Evolutionary conservation across 2,329 filamentous ascomycete species (phyloP), one percentile per base, ranked within the genome.

Genomic region (Fusarium sp.): DNA sequence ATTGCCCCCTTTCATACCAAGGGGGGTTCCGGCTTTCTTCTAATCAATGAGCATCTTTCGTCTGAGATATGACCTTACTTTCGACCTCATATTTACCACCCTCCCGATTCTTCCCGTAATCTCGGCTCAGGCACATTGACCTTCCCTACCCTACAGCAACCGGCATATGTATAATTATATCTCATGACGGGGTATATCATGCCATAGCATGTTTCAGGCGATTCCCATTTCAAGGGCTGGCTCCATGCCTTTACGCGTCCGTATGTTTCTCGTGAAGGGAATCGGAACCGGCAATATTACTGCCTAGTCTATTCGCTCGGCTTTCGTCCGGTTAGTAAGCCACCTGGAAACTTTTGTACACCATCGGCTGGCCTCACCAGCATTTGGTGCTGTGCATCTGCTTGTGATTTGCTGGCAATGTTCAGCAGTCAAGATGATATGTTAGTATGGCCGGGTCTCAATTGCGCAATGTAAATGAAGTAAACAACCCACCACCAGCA

Each of bases 31-130:
- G 11, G 39, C 14, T 10, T 17, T 35, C 14, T 10, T 17, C 43
- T 25, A 32, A 44, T 17, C 11, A 49, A 49, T 33, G 36, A 52
- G 21, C 31, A 46, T 58, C 19, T n/a, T 21, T 31, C 29, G 44
- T 37, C 39, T 21, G 25, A 49, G n/a, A 47, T 32, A 58, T 38
- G 48, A 37, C 27, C 45, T 39, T 44, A 23, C 37, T 31, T 35
- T 19, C 19, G 42, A 35, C 55, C 52, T 41, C 53, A 51, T 46
- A 45, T 52, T 41, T 19, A n/a, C 44, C 37, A 44, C 46, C 55
- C 45, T 57, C 53, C 67, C 67, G 67, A 66, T 56, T 68, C 59
- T 61, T 63, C 55, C 67, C 67, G 67, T 46, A 23, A 65, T 56
- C 51, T 50, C 43, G 54, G 35, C 29, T 52, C 38, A 66, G 25